Base-by-base conservation (phyloP, 2,329 filamentous ascomycete genomes). In the Pseudocercospora pini-densiflorae region DNA sequence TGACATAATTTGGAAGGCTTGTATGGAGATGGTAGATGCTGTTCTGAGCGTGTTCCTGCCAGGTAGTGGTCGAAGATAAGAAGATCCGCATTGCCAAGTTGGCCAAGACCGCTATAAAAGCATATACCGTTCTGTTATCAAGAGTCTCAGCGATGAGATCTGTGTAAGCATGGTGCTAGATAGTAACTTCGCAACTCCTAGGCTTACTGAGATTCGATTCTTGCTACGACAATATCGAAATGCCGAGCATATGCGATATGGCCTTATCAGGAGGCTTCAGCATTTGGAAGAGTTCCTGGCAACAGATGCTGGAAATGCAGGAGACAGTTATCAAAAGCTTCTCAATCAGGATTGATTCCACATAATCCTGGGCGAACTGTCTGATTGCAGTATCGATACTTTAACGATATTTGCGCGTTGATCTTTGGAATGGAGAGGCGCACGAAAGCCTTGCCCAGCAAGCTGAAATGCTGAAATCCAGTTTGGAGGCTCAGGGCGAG, bases 51-150 rank as follows among this genome's bases (percentile, higher is more conserved):
- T 33, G 16, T 2, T 33, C 16, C 5, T 16, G 43, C n/a, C 29
- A 16, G 24, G 27, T 31, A 51, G 43, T 53, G 23, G 43, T 61
- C 51, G 59, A 40, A 59, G 57, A 59, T 59, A 59, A 59, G 55
- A 14, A 53, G 49, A 53, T 53, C 49, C 23, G 49, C 49, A 53
- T 53, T 24, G 49, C 49, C 49, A 53, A 53, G 49, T 8, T 27
- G 23, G 49, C 58, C 58, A 61, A 61, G 58, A 24, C 40, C 40
- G 16, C 27, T 33, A 21, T 27, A n/a, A 61, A 49, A 49, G 27
- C 12, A 57, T 57, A 19, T 10, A 33, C 10, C 31, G 10, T 58
- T 24, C 24, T n/a, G 10, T 54, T 54, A 54, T 27, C 51, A 10
- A 47, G 23, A 47, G 43, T 33, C 16, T 36, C 3, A 24, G 57